Percentiles rank a stretch among this genome's conserved stretches.
Conservation (phyloP, 768 basidiomycete species). For the Podaxis pistillaris region DNA sequence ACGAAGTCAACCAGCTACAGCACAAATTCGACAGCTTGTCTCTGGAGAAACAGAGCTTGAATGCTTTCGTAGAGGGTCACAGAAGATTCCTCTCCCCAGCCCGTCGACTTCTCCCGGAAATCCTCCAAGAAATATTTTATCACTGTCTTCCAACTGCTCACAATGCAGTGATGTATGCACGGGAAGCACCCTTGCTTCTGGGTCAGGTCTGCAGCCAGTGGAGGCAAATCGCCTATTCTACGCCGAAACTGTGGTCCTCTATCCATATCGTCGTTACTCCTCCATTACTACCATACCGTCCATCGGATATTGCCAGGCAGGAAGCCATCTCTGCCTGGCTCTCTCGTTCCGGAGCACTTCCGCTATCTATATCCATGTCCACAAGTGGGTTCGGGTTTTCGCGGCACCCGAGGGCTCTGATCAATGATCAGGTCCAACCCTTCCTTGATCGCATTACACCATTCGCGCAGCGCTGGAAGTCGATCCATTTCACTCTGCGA, state of each 20-base stretch:
- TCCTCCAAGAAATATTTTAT: constrained; percentile 16
- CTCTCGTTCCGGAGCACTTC: constrained; percentile 7
- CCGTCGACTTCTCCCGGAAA: background rate
- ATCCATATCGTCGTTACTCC: constrained; percentile 11
- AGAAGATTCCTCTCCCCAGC: background rate
- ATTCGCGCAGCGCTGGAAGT: constrained; percentile 1
- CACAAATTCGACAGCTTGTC: background rate
- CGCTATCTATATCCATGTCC: constrained; percentile 6
- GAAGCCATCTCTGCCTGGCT: constrained; percentile 9
- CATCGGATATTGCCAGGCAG: background rate
- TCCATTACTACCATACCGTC: too few species aligned
- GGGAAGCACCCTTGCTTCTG: constrained; percentile 13
- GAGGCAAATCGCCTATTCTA: constrained; percentile 16
- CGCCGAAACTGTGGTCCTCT: constrained; percentile 13
- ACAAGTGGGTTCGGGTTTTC: background rate
- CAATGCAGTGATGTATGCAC: constrained; percentile 10
- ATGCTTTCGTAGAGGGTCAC: background rate
- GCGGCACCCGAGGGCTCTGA: background rate
- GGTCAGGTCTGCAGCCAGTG: constrained; percentile 16
- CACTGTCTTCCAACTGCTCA: constrained; percentile 13
- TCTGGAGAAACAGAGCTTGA: background rate
- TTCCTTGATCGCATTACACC: background rate
- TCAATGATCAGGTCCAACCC: background rate
- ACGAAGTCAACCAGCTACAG: background rate
- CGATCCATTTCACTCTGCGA: background rate